These are phyloP conservation scores for Liquidambar formosana DNA, from an alignment of 164 flowering plant species.

Conservation along the genomic window DNA sequence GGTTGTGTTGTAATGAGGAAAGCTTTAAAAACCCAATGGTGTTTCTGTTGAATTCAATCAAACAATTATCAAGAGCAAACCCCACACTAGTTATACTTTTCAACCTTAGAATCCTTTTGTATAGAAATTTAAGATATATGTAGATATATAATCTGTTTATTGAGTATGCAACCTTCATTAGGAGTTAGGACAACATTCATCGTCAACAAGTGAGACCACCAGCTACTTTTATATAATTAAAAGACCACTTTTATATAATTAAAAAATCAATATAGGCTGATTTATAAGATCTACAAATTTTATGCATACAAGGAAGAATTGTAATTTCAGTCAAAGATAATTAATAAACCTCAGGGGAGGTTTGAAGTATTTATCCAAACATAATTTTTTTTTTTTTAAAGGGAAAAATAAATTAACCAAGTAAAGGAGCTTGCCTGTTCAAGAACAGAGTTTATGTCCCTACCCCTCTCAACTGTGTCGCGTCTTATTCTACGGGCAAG, in stretches of 20 bases:
- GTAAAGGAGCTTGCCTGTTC: conserved; percentile 65
- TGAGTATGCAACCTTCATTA: not conserved
- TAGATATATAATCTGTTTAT: not conserved
- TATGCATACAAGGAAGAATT: not conserved
- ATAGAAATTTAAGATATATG: too few relatives aligned
- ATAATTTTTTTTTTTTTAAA: too few relatives aligned
- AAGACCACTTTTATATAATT: too few relatives aligned
- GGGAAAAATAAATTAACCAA: not conserved
- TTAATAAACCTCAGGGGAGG: not conserved
- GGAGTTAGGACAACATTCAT: not conserved
- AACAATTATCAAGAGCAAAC: too few relatives aligned
- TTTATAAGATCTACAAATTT: not conserved
- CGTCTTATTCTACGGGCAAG: conserved; percentile 96
- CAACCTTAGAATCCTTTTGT: too few relatives aligned
- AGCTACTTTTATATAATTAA: too few relatives aligned
- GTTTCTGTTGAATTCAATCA: not conserved
- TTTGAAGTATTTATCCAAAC: not conserved
- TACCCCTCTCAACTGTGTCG: conserved; percentile 93
- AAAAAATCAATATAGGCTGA: too few relatives aligned
- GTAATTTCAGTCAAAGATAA: not conserved
- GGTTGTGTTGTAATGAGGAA: not conserved
- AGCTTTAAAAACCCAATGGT: not conserved
- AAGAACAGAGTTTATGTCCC: conserved; percentile 88
- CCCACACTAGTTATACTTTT: too few relatives aligned
- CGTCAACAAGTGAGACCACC: not conserved